Evolutionary conservation across 176 grass and related monocot genomes (phyloP).

Genomic region (barley (Hordeum vulgare)): DNA sequence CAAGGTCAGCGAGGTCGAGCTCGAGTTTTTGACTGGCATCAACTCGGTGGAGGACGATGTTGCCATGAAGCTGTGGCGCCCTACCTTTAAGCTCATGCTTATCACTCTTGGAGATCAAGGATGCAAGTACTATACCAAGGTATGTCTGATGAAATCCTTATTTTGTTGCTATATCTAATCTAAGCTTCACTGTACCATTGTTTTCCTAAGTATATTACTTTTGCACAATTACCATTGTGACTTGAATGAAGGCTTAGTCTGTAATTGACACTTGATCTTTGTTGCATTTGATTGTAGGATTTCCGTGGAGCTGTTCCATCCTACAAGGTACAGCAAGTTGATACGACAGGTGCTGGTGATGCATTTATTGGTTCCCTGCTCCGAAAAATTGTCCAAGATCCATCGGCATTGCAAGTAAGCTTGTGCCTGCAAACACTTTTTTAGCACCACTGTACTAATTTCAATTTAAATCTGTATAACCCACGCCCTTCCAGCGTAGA

Average conservation of each 20-base stretch:
- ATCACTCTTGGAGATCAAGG: constrained; percentile 83
- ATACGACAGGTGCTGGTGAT: constrained; percentile 89
- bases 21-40: constrained; percentile 86
- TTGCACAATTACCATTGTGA: not conserved
- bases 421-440: not conserved
- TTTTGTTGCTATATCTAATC: not conserved
- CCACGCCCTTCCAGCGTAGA: not conserved
- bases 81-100: constrained; percentile 72
- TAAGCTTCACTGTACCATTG: not conserved
- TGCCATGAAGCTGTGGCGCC: constrained; percentile 73
- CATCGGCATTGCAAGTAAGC: constrained; percentile 66
- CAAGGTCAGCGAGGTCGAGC: constrained; percentile 87
- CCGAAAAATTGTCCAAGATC: constrained; percentile 57
- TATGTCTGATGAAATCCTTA: constrained; percentile 34
- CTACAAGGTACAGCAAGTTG: constrained; percentile 69
- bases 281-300: constrained; percentile 41
- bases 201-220: not conserved
- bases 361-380: constrained; percentile 81
- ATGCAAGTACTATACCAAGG: constrained; percentile 94
- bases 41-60: constrained; percentile 68
- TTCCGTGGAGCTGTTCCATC: constrained; percentile 63
- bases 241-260: not conserved
- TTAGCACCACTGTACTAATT: not conserved
- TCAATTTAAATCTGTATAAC: not conserved
- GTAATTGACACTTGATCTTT: not conserved